Evolutionary conservation across 2,329 filamentous ascomycete species (phyloP), one percentile per base, ranked within the genome.

Genomic region (Epicoccum sorghinum): DNA sequence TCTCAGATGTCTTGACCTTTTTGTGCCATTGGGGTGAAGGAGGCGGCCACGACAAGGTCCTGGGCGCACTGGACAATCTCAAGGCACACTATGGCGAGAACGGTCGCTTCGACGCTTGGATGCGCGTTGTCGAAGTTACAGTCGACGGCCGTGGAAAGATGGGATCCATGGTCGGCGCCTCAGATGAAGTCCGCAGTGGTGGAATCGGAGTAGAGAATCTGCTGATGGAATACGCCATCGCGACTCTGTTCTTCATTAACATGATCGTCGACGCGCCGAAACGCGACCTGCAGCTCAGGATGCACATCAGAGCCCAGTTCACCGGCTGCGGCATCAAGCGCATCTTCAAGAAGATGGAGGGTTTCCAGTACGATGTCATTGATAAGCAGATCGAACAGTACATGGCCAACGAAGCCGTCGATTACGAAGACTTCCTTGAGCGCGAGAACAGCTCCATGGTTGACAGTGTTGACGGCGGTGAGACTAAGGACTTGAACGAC

Each of bases 191-290:
- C 55, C 89, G 95, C 65, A 96, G 90, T 68, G 95, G 95, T 61
- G 95, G 95, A 61, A 96, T 97, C 69, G 95, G 95, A 73, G 96
- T 98, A 88, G 95, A 99, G 83, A 98, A 98, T 76, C 81, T 97
- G 68, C 83, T 99, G 48, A 98, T 99, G 95, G 95, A 99, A 82
- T 99, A 99, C 71, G 93, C 93, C 35, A 91, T 98, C 43, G 91
- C 93, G 30, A 96, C 93, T 2, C 84, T 99, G 69, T 92, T 98
- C 72, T 83, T 99, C 69, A 86, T 98, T 81, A 99, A 98, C 78
- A 96, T 96, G 89, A 85, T 98, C 65, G 87, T 99, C 58, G 95
- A 98, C 76, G 91, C 92, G 3, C 89, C 93, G 0, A 90, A 96
- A 70, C 85, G 86, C 66, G 95, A 99, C 70, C 80, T 99, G 62